Base-by-base conservation (phyloP, 1,284 basidiomycete genomes). In the Pyrrhoderma noxium region DNA sequence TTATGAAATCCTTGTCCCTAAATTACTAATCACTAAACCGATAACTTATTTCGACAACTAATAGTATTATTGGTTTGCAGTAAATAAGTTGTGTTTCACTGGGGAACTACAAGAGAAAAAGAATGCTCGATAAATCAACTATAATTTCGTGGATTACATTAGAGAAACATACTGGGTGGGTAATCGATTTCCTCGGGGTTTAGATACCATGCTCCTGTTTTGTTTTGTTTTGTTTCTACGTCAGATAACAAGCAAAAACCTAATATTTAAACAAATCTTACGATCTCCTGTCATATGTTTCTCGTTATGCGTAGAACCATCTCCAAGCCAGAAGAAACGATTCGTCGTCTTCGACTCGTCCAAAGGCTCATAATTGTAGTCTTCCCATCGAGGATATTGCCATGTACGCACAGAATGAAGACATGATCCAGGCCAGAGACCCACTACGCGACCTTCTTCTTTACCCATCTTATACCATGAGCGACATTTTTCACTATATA, bases 401-500 rank as follows among this genome's bases (percentile, higher is more conserved):
- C 83, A 61, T 0, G 74, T 67, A 35, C 67, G 71, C 3, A 72
- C 65, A 1, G 74, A 75, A 51, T 82, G 79, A 14, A 80, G 64
- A 43, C 70, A 68, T 0, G 80, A 80, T 74, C 79, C 79, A 21
- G 80, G 81, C 78, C 78, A 85, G 3, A 84, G 64, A 0, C 69
- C 79, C 18, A 72, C 70, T 2, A 82, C 67, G 1, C 76, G 70
- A 2, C 82, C 80, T 52, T 80, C 76, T 57, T 73, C 72, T 54
- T 74, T 74, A 3, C 79, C 79, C 42, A 67, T 68, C 61, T 84
- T 84, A 59, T 84, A 85, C 82, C 82, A 85, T 2, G 79, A 79
- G 3, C 73, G 68, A 58, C 82, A 83, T 52, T 75, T 74, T 50
- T 74, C 72, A 34, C 72, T 71, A 60, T 73, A 83, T 1, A 82